These are phyloP conservation scores for Comarum palustre DNA, from an alignment of 306 rosid species.

Conservation along the genomic window DNA sequence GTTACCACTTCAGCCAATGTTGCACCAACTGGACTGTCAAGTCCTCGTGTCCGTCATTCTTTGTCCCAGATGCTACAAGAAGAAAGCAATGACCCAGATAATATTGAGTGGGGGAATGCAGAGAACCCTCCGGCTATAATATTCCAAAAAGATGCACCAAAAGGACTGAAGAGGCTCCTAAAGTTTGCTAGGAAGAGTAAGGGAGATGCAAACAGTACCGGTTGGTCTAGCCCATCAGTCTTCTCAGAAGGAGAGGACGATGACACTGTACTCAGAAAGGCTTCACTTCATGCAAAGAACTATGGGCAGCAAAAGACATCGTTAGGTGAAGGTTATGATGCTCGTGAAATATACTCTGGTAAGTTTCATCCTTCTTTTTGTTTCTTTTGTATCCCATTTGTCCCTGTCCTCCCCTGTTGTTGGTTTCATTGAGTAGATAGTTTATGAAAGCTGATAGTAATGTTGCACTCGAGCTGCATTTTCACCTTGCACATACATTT, in stretches of 20 bases:
- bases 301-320: constrained; percentile 65
- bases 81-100: constrained; percentile 81
- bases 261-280: constrained; percentile 72
- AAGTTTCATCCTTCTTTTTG: constrained; percentile 16
- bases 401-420: background rate
- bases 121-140: constrained; percentile 80
- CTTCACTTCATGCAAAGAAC: constrained; percentile 58
- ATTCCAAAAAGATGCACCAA: constrained; percentile 86
- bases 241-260: constrained; percentile 99
- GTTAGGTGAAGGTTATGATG: constrained; percentile 49
- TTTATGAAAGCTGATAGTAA: background rate
- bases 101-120: constrained; percentile 85
- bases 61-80: constrained; percentile 97
- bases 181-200: constrained; percentile 94
- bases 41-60: constrained; percentile 90
- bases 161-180: constrained; percentile 89
- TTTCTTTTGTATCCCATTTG: background rate
- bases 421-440: background rate
- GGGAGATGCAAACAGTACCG: constrained; percentile 65
- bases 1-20: constrained; percentile 43
- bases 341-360: constrained; percentile 46
- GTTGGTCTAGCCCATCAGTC: constrained; percentile 92
- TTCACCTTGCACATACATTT: background rate
- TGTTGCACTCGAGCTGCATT: background rate
- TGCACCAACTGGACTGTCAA: constrained; percentile 46